Evolutionary conservation across 2,329 filamentous ascomycete species (phyloP), one percentile per base, ranked within the genome.

Genomic region (Endocalyx cinctus): DNA sequence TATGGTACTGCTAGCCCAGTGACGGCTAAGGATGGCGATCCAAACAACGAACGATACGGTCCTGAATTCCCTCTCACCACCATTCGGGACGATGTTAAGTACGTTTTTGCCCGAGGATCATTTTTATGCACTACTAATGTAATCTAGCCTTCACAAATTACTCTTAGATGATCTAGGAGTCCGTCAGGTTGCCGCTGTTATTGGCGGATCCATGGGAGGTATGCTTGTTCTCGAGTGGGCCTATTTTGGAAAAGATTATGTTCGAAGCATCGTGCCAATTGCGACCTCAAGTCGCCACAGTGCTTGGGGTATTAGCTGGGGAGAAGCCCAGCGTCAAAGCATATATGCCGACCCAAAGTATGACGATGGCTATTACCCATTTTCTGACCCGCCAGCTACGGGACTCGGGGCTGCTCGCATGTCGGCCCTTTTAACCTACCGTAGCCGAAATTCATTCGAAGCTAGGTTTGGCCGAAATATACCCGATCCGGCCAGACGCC

Each of bases 271-370:
- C 47, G 82, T 92, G 8, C 84, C 87, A 11, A 90, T 94, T 48
- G 87, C 87, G 15, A 92, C 87, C 5, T 90, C 86, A 6, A 86
- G 84, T 47, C 72, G 82, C 26, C 87, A 92, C 60, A 90, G 85
- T 51, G 87, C 87, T 5, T 94, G 87, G 87, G 83, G 87, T 16
- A 94, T 92, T 52, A 89, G 84, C 61, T 94, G 87, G 87, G 86
- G 85, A 26, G 87, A 92, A 58, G 86, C 86, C 4, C 87, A 94
- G 59, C 74, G 87, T 32, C 86, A 92, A 63, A 89, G 84, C 71
- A 97, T 98, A 58, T 98, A 97, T 64, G 89, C 87, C 25, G 92
- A 98, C 57, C 92, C 92, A 19, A 97, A 96, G 66, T 98, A 98
- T 60, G 88, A 96, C 42, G 89, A 97, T 53, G 92, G 92, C 27